These are phyloP conservation scores for Verbascum thapsus DNA, from an alignment of 257 asterid genomes.

Conservation along the genomic window DNA sequence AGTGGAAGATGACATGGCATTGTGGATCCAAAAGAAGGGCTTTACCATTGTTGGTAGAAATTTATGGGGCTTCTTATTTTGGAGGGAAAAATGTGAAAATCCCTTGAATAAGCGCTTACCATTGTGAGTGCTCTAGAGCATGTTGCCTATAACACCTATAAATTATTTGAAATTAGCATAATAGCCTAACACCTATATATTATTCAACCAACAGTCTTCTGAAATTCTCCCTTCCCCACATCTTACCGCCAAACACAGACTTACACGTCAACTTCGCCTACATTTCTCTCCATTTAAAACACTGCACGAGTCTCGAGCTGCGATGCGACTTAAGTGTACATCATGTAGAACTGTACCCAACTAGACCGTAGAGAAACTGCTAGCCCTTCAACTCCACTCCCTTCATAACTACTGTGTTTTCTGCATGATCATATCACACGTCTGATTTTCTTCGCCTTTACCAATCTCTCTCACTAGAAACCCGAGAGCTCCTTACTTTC, in stretches of 20 bases:
- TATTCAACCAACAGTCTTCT: slow-evolving; percentile 15
- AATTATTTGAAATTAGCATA: too few relatives aligned
- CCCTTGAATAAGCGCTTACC: too few relatives aligned
- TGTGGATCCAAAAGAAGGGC: too few relatives aligned
- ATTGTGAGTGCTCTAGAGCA: too few relatives aligned
- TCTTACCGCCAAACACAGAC: slow-evolving; percentile 33
- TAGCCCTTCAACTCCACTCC: not conserved
- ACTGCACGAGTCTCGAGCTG: not conserved
- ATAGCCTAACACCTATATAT: too few relatives aligned
- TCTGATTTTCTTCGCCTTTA: slow-evolving; percentile 6
- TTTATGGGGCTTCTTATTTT: too few relatives aligned
- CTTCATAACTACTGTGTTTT: slow-evolving; percentile 23
- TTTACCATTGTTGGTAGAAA: too few relatives aligned
- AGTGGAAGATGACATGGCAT: too few relatives aligned
- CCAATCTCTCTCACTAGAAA: slow-evolving; percentile 27
- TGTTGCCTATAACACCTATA: too few relatives aligned
- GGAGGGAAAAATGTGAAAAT: too few relatives aligned
- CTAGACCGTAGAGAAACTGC: slow-evolving; percentile 34
- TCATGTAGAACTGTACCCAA: slow-evolving; percentile 18
- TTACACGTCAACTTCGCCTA: slow-evolving; percentile 26
- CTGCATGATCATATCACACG: slow-evolving; percentile 22
- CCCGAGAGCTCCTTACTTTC: slow-evolving; percentile 6
- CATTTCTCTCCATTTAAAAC: slow-evolving; percentile 25
- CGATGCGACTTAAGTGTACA: slow-evolving; percentile 10
- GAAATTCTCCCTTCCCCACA: slow-evolving; percentile 25